phyloP scores from a whole-genome alignment of 2,329 filamentous ascomycete genomes.

The Botrytis hyacinthi region DNA sequence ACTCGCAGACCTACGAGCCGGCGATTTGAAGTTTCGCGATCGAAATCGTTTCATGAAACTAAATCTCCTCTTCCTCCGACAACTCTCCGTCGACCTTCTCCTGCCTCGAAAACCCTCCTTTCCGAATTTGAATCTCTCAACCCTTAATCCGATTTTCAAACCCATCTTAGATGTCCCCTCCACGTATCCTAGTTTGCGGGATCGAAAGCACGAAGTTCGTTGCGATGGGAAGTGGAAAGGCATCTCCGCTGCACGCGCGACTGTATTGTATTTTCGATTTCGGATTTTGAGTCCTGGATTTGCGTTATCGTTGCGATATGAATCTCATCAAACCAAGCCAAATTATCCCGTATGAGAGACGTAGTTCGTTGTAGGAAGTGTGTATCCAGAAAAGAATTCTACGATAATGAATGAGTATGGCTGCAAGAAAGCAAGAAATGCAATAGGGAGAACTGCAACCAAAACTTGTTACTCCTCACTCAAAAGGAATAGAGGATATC shows the following conservation, averaged over 20 bases:
- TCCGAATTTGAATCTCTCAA: background rate
- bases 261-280: no score
- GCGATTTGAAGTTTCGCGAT: background rate
- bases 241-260: background rate
- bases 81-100: fast-evolving
- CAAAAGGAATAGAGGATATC: no score
- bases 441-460: no score
- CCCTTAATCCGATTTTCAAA: fast-evolving
- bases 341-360: no score
- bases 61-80: background rate
- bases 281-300: no score
- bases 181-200: background rate
- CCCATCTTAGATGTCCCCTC: background rate
- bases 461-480: no score
- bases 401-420: no score
- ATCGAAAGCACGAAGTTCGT: background rate
- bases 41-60: background rate
- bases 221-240: background rate
- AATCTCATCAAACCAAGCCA: no score
- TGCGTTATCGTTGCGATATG: no score
- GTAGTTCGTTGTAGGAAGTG: no score
- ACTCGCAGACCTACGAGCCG: background rate
- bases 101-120: background rate
- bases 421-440: no score
- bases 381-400: no score